Percentiles rank a stretch among this genome's conserved stretches.
These are phyloP conservation scores for Mallotus repandus DNA, from an alignment of 441 rosid genomes.

Conservation along the genomic window DNA sequence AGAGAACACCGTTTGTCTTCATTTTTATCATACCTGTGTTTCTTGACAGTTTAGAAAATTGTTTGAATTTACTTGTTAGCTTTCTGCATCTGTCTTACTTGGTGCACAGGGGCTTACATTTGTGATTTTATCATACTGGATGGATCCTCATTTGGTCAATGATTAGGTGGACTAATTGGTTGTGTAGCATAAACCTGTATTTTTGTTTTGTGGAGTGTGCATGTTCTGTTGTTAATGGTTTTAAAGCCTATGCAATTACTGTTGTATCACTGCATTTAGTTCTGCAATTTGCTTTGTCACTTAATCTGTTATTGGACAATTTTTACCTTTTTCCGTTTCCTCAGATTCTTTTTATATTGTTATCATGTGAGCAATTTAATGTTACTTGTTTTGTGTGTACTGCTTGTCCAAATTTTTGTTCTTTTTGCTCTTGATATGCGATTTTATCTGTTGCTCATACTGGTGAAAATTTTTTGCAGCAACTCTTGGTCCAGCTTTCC, in stretches of 20 bases:
- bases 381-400: background rate
- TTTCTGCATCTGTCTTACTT: background rate
- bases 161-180: background rate
- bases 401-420: background rate
- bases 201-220: background rate
- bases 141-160: background rate
- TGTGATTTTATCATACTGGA: background rate
- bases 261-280: background rate
- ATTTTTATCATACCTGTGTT: background rate
- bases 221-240: background rate
- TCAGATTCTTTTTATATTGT: background rate
- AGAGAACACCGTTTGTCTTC: background rate
- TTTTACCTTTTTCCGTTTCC: background rate
- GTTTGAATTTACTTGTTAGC: background rate
- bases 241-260: background rate
- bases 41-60: background rate
- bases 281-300: background rate
- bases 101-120: background rate
- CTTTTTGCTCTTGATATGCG: background rate
- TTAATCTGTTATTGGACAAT: background rate
- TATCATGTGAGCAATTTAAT: background rate
- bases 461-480: conserved; percentile 38
- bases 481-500: conserved; percentile 55
- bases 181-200: background rate
- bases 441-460: conserved; percentile 18